Conservation (phyloP, 495 filamentous ascomycete genomes). For the Xylaria longipes region DNA sequence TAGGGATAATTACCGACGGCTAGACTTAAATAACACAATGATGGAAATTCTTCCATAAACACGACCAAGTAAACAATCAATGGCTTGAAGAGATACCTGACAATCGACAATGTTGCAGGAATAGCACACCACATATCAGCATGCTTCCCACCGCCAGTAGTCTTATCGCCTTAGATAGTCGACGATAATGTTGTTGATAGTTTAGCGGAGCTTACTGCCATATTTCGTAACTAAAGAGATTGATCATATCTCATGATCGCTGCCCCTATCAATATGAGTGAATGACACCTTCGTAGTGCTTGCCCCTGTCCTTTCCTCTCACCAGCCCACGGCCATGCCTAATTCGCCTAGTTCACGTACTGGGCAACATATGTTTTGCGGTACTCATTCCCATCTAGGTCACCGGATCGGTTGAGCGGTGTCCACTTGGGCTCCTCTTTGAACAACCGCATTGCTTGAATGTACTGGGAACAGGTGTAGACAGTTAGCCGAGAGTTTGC, state of each 20-base stretch:
- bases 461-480: constrained; percentile 65
- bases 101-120: not conserved
- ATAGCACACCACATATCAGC: not conserved
- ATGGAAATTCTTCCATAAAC: not conserved
- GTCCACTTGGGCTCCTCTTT: constrained; percentile 99
- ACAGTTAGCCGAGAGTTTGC: constrained; percentile 13
- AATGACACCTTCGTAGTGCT: not conserved
- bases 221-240: not conserved
- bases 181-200: not conserved
- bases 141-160: not conserved
- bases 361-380: constrained; percentile 73
- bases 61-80: not conserved
- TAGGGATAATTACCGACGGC: not conserved
- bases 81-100: not conserved
- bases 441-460: constrained; percentile 96
- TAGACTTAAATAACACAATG: not conserved
- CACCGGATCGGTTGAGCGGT: constrained; percentile 79
- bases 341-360: constrained; percentile 37
- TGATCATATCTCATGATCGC: constrained; percentile 17
- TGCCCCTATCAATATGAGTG: constrained; percentile 19
- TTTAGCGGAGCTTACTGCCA: not conserved
- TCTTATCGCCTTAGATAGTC: not conserved
- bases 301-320: not conserved
- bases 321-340: not conserved
- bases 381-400: constrained; percentile 78